Conservation (phyloP, 225 moss, liverwort and hornwort genomes). For the Sphagnum contortum region DNA sequence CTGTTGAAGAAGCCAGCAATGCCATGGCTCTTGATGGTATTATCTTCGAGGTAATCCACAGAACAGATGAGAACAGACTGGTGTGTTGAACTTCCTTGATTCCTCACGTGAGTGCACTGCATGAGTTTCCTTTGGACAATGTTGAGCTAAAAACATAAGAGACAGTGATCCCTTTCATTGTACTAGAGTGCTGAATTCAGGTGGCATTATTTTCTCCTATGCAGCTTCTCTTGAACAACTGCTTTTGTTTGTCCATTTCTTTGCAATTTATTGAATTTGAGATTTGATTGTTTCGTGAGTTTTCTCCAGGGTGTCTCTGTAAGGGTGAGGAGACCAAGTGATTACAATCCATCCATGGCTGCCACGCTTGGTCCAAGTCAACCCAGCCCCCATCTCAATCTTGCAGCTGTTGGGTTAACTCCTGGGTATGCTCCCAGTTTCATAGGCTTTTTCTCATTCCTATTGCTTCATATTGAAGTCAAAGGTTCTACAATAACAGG, state of each 20-base stretch:
- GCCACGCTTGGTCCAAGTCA: constrained; percentile 95
- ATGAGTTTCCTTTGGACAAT: neutral
- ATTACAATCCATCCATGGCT: constrained; percentile 99
- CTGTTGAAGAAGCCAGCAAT: constrained; percentile 98
- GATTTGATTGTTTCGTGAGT: neutral
- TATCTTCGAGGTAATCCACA: constrained; percentile 56
- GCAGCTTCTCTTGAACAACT: neutral
- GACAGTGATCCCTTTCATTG: neutral
- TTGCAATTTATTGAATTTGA: too few relatives aligned
- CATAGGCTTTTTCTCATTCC: neutral
- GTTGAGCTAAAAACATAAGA: neutral
- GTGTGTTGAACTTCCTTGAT: neutral
- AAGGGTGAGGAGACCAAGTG: constrained; percentile 92
- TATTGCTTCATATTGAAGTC: neutral
- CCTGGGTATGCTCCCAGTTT: constrained; percentile 49
- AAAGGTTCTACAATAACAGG: neutral
- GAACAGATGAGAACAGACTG: too few relatives aligned
- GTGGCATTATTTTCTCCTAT: neutral
- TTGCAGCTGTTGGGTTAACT: constrained; percentile 82
- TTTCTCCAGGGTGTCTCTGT: constrained; percentile 74
- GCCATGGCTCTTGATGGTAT: constrained; percentile 98
- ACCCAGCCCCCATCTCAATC: constrained; percentile 79
- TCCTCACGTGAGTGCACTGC: neutral
- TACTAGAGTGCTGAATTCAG: neutral
- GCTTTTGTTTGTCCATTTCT: neutral